Conservation (phyloP, 2,329 filamentous ascomycete genomes). For the Beauveria sp. region DNA sequence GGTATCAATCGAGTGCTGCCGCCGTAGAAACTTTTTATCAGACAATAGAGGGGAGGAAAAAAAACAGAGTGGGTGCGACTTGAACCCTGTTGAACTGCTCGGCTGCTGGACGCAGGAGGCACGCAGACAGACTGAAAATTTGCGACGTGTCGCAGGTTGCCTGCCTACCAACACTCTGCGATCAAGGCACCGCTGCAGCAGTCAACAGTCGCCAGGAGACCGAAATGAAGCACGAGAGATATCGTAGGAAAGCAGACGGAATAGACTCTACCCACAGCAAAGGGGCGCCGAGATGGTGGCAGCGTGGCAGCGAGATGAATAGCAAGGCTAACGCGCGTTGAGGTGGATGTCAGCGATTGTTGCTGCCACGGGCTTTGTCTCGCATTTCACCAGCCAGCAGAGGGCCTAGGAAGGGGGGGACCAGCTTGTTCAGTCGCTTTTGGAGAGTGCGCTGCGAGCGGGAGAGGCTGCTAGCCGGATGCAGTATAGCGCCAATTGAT, state of each 20-base stretch:
- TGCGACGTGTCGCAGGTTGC: conserved; percentile 1
- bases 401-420: not conserved
- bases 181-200: not conserved
- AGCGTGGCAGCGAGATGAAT: conserved; percentile 10
- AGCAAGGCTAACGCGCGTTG: conserved; percentile 11
- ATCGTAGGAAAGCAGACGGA: not conserved
- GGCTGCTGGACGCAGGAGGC: not conserved
- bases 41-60: not conserved
- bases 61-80: not conserved
- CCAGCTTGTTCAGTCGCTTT: not conserved
- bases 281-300: conserved; percentile 6
- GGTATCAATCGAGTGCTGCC: not conserved
- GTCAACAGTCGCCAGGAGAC: not conserved
- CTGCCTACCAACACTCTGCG: not conserved
- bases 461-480: not conserved
- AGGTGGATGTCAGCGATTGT: conserved; percentile 11
- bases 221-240: not conserved
- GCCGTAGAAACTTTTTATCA: not conserved
- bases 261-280: conserved; percentile 5
- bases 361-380: conserved; percentile 5
- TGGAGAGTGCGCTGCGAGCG: not conserved
- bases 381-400: conserved; percentile 3
- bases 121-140: not conserved
- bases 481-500: not conserved
- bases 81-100: not conserved